Conservation (phyloP, 2,329 filamentous ascomycete species). For the Penicillium sp. region DNA sequence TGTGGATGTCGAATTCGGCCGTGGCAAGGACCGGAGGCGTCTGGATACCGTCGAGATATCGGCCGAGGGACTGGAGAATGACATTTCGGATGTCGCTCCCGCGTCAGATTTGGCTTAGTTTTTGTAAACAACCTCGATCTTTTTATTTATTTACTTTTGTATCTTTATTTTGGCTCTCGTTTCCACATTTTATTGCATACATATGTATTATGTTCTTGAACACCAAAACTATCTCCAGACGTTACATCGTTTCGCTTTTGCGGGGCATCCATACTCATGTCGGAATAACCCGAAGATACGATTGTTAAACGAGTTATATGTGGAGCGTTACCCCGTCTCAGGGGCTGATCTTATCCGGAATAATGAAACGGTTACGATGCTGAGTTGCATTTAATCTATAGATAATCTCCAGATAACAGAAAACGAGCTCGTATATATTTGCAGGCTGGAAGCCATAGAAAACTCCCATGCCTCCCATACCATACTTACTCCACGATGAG, state of each 20-base stretch:
- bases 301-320: not conserved
- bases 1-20: constrained; percentile 43
- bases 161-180: not conserved
- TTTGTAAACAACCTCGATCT: constrained; percentile 11
- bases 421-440: not conserved
- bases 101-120: constrained; percentile 27
- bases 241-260: not conserved
- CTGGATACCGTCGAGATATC: constrained; percentile 45
- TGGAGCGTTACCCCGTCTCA: not conserved
- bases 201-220: too few species aligned
- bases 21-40: constrained; percentile 39
- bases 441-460: not conserved
- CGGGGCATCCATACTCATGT: not conserved
- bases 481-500: not conserved
- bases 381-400: too few species aligned
- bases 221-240: not conserved
- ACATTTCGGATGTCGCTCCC: constrained; percentile 26
- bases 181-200: too few species aligned
- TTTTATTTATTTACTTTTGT: constrained; percentile 2
- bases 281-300: not conserved
- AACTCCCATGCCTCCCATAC: too few species aligned
- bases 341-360: too few species aligned
- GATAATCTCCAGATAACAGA: not conserved
- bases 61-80: constrained; percentile 35
- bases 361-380: too few species aligned